phyloP scores from a whole-genome alignment of 305 asterid genomes.

The Lippia alba region DNA sequence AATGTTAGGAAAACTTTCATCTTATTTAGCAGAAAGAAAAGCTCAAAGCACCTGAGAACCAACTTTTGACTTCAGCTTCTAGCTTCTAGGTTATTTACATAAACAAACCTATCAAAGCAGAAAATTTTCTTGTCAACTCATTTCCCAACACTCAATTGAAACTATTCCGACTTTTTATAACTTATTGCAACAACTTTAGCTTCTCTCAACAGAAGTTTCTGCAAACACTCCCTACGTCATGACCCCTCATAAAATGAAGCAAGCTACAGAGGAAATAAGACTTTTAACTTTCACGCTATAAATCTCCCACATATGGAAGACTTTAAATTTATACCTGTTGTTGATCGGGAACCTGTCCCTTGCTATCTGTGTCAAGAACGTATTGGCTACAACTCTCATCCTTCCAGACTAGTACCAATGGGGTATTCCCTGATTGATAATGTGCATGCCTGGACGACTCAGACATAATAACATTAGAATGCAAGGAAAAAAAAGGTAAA shows the following conservation, averaged over 20 bases:
- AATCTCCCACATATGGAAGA: constrained; percentile 6
- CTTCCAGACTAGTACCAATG: constrained; percentile 90
- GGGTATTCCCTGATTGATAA: constrained; percentile 92
- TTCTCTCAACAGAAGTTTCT: no score
- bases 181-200: no score
- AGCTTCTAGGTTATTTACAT: no score
- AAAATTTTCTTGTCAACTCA: no score
- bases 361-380: constrained; percentile 88
- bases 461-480: constrained; percentile 22
- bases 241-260: constrained; percentile 22
- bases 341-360: constrained; percentile 80
- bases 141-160: no score
- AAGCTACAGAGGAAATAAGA: constrained; percentile 5
- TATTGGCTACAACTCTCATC: constrained; percentile 86
- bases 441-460: constrained; percentile 80
- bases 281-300: neutral
- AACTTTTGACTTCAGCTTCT: no score
- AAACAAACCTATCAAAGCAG: no score
- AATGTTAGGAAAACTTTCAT: no score
- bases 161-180: no score
- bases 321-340: constrained; percentile 64
- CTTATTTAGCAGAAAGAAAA: no score
- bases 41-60: no score
- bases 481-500: constrained; percentile 6
- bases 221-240: neutral